Conservation (phyloP, 2,329 filamentous ascomycete species). For the Aspergillus bombycis region DNA sequence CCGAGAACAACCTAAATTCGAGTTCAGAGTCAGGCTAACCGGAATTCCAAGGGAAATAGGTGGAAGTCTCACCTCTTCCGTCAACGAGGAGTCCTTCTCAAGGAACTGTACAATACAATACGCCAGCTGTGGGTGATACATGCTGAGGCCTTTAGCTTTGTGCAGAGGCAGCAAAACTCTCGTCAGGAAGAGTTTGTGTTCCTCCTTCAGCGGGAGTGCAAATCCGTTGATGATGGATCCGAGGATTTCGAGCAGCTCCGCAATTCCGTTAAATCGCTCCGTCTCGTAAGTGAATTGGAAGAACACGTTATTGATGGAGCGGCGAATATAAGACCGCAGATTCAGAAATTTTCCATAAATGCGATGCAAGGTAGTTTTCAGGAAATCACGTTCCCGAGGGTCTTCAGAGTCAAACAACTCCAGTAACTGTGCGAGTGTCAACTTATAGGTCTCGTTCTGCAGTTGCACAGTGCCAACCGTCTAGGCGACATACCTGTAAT, state of each 20-base stretch:
- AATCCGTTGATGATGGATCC: slow-evolving; percentile 99
- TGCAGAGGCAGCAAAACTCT: slow-evolving; percentile 89
- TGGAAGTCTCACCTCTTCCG: slow-evolving; percentile 75
- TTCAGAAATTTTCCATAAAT: slow-evolving; percentile 99
- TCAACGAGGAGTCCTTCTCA: slow-evolving; percentile 95
- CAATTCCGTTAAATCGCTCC: slow-evolving; percentile 97
- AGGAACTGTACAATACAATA: slow-evolving; percentile 99
- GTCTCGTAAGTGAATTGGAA: slow-evolving; percentile 99
- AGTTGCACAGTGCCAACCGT: neutral
- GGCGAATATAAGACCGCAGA: slow-evolving; percentile 91
- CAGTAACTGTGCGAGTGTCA: slow-evolving; percentile 63
- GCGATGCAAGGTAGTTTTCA: slow-evolving; percentile 95
- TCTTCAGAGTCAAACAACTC: slow-evolving; percentile 99
- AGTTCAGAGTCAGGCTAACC: slow-evolving; percentile 17
- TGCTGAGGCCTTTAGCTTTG: slow-evolving; percentile 98
- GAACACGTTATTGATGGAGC: slow-evolving; percentile 99
- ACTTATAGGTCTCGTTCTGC: neutral
- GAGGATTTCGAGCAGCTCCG: slow-evolving; percentile 92
- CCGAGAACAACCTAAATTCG: slow-evolving; percentile 79
- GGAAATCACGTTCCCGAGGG: slow-evolving; percentile 90
- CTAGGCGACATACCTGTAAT: slow-evolving; percentile 60
- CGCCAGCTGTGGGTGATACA: slow-evolving; percentile 98
- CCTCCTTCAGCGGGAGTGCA: slow-evolving; percentile 92
- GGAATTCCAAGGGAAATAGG: slow-evolving; percentile 3
- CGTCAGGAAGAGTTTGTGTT: slow-evolving; percentile 97